A percentile compares a stretch with the other conserved stretches of the same genome.
These are phyloP conservation scores for Botrytis hyacinthi DNA, from an alignment of 2,329 filamentous ascomycete species.

Conservation along the genomic window DNA sequence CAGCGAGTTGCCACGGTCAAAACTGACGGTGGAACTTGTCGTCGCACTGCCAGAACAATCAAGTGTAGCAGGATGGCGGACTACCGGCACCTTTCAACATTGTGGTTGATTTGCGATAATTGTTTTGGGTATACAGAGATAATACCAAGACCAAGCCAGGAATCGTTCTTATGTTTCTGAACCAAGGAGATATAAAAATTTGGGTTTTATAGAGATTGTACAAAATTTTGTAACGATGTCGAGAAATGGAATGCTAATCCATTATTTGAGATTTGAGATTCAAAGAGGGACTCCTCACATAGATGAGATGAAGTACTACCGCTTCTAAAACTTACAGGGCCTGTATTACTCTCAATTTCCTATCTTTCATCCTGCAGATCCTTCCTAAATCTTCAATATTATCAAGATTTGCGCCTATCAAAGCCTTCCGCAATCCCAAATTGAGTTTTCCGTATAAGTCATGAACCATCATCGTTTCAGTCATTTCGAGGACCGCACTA, in stretches of 20 bases:
- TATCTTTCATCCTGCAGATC: neutral
- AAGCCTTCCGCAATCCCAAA: neutral
- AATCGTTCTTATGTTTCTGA: neutral
- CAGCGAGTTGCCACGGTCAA: neutral
- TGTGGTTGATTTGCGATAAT: rapidly evolving
- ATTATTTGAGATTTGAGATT: neutral
- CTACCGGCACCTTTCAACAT: neutral
- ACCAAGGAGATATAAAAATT: neutral
- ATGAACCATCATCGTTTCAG: neutral
- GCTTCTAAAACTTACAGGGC: neutral
- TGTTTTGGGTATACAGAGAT: neutral
- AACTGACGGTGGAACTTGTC: rapidly evolving
- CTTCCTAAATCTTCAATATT: neutral
- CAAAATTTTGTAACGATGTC: neutral
- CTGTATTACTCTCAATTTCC: neutral
- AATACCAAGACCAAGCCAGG: neutral
- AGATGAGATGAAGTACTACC: neutral
- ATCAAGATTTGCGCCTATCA: neutral
- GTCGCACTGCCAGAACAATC: neutral
- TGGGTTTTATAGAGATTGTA: rapidly evolving
- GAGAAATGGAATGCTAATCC: neutral
- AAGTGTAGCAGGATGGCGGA: neutral
- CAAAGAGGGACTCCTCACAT: rapidly evolving
- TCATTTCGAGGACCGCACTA: neutral
- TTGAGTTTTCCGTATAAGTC: neutral